Evolutionary conservation across 2,329 filamentous ascomycete species (phyloP).

Genomic region (Alternaria consortialis): DNA sequence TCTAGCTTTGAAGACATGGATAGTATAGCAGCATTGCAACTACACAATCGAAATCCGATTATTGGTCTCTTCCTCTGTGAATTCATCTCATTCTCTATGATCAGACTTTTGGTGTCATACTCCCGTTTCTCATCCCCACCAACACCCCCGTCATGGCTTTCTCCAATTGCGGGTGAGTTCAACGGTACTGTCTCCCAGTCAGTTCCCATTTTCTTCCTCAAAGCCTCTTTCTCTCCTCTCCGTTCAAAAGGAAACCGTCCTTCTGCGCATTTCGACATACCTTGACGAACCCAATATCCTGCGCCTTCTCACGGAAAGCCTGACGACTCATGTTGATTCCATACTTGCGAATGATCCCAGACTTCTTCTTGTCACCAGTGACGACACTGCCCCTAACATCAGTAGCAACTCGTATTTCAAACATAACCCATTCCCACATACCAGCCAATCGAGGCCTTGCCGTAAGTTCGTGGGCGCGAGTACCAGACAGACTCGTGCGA

Average conservation of each 20-base stretch:
- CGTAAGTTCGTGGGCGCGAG: slow-evolving; percentile 93
- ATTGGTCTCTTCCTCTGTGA: background rate
- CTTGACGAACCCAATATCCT: slow-evolving; percentile 73
- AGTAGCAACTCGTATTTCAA: background rate
- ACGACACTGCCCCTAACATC: slow-evolving; percentile 28
- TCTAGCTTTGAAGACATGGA: background rate
- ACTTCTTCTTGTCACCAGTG: slow-evolving; percentile 52
- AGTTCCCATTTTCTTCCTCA: background rate
- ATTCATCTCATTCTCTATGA: background rate
- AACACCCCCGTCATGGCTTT: background rate
- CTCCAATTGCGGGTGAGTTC: background rate
- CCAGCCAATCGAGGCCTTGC: slow-evolving; percentile 93
- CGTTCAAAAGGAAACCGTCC: too few relatives aligned
- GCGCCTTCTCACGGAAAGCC: slow-evolving; percentile 72
- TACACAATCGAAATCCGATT: background rate
- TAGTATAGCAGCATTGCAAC: background rate
- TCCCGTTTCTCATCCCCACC: background rate
- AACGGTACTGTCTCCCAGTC: background rate
- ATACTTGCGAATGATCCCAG: slow-evolving; percentile 99
- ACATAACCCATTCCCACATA: slow-evolving; percentile 55
- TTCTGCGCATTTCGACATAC: slow-evolving; percentile 46
- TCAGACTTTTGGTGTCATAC: background rate
- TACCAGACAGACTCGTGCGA: slow-evolving; percentile 76
- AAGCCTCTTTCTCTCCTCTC: background rate
- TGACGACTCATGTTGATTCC: slow-evolving; percentile 81